These are phyloP conservation scores for Trametes cinnabarina DNA, from an alignment of 768 basidiomycete genomes.

Conservation along the genomic window DNA sequence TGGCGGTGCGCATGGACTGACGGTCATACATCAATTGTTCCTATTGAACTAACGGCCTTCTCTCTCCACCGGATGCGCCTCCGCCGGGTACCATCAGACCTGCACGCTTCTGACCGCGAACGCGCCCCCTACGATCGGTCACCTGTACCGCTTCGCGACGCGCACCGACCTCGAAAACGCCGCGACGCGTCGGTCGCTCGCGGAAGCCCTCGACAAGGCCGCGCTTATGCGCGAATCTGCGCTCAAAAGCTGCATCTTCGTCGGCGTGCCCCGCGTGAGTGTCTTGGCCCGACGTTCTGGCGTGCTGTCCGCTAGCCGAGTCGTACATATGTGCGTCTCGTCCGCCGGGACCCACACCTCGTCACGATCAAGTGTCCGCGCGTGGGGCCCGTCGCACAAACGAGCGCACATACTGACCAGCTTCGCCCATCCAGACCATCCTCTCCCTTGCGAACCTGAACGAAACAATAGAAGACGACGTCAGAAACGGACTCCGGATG, in stretches of 20 bases:
- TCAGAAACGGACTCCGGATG: slow-evolving; percentile 67
- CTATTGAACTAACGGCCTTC: neutral
- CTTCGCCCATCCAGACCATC: slow-evolving; percentile 57
- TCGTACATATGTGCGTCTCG: neutral
- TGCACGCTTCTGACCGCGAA: slow-evolving; percentile 83
- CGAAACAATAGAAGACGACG: slow-evolving; percentile 77
- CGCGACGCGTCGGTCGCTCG: slow-evolving; percentile 42
- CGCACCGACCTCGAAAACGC: slow-evolving; percentile 42
- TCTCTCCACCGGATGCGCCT: neutral
- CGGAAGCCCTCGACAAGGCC: slow-evolving; percentile 66
- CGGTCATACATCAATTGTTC: neutral
- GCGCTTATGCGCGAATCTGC: slow-evolving; percentile 88
- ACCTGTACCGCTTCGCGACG: slow-evolving; percentile 78
- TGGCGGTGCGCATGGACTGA: slow-evolving; percentile 52
- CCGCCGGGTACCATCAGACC: slow-evolving; percentile 44
- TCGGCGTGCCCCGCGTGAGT: slow-evolving; percentile 77
- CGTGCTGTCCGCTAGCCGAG: neutral
- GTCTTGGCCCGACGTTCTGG: no score
- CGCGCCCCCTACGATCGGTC: slow-evolving; percentile 72
- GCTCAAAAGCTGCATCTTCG: slow-evolving; percentile 85
- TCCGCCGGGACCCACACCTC: neutral
- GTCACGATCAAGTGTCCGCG: neutral
- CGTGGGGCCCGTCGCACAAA: neutral
- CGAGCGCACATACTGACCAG: slow-evolving; percentile 1
- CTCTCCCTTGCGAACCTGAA: slow-evolving; percentile 75